Conservation (phyloP, 106 monocot species). For the Platanthera guangdongensis region DNA sequence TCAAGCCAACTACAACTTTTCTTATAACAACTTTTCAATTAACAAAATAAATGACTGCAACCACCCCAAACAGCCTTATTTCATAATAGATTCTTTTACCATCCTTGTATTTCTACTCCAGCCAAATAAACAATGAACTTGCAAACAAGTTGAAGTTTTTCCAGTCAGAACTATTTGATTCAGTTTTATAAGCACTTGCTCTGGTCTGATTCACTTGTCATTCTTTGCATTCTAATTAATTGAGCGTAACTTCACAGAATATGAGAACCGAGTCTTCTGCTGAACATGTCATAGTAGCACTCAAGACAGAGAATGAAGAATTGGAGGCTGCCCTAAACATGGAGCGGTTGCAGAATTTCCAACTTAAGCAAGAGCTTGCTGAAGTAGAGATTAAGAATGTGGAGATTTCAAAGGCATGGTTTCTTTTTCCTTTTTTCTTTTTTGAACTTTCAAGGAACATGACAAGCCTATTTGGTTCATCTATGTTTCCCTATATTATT, state of each 20-base stretch:
- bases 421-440: not conserved
- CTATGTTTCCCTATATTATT: not conserved
- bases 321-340: conserved; percentile 47
- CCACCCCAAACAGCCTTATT: too few relatives aligned
- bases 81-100: not conserved
- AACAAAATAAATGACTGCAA: too few relatives aligned
- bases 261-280: conserved; percentile 33
- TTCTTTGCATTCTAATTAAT: not conserved
- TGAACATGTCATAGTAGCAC: conserved; percentile 24
- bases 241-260: conserved; percentile 21
- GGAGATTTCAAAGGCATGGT: conserved; percentile 62
- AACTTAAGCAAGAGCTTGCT: conserved; percentile 61
- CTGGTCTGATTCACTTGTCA: not conserved
- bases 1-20: too few relatives aligned
- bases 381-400: conserved; percentile 58
- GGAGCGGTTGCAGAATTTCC: conserved; percentile 55
- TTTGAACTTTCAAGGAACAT: too few relatives aligned
- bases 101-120: not conserved
- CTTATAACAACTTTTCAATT: too few relatives aligned
- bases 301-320: conserved; percentile 74
- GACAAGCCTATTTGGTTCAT: not conserved
- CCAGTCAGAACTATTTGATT: not conserved
- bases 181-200: not conserved
- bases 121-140: not conserved
- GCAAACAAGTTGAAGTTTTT: not conserved